phyloP scores from a whole-genome alignment of 2,329 filamentous ascomycete genomes.

The Alternaria viburni region DNA sequence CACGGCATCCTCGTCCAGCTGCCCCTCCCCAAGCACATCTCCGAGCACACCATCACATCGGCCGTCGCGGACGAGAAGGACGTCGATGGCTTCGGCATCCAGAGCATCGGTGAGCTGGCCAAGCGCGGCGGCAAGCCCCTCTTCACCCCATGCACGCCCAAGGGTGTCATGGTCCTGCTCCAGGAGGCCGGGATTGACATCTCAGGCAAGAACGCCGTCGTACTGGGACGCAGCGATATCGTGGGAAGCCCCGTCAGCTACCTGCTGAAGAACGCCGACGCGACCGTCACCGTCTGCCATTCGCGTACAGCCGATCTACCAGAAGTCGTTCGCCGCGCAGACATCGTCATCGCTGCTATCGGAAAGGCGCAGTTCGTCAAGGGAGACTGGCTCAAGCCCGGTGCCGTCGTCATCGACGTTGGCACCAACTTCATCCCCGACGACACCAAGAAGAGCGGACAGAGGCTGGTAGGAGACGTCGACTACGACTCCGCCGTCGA shows the following conservation, averaged over 20 bases:
- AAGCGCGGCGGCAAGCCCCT: conserved; percentile 90
- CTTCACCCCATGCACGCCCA: conserved; percentile 94
- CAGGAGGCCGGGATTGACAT: conserved; percentile 82
- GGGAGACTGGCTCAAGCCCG: conserved; percentile 93
- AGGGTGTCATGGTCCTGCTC: conserved; percentile 94
- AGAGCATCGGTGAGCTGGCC: conserved; percentile 94
- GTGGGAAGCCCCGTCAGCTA: conserved; percentile 97
- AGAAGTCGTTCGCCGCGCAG: conserved; percentile 78
- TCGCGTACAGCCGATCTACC: conserved; percentile 80
- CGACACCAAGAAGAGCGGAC: conserved; percentile 85
- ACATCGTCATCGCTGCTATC: conserved; percentile 91
- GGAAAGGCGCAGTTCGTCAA: conserved; percentile 87
- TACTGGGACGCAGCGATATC: conserved; percentile 94
- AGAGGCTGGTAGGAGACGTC: conserved; percentile 92
- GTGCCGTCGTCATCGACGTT: conserved; percentile 95
- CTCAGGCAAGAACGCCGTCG: conserved; percentile 90
- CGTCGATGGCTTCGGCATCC: conserved; percentile 93
- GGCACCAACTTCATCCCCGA: conserved; percentile 96
- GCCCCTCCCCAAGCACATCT: conserved; percentile 85
- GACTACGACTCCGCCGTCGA: conserved; percentile 84
- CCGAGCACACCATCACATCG: conserved; percentile 88
- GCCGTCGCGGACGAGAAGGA: conserved; percentile 93
- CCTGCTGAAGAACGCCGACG: conserved; percentile 91
- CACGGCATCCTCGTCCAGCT: conserved; percentile 95
- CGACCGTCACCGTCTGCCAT: conserved; percentile 96